Evolutionary conservation across 2,329 filamentous ascomycete genomes (phyloP).

Genomic region (Fulvia fulva): DNA sequence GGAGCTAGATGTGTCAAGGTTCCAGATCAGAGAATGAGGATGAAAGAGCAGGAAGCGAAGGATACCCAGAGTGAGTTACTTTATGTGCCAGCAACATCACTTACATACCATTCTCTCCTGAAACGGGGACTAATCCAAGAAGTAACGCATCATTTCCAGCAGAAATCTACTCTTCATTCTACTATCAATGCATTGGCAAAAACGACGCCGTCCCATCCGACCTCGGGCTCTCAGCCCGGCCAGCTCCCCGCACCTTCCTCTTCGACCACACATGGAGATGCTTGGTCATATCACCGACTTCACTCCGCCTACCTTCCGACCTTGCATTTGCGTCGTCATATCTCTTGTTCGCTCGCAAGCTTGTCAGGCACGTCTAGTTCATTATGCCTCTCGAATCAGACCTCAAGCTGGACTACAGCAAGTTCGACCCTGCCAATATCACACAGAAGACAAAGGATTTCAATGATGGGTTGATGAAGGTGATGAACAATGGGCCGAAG

Average conservation of each 20-base stretch:
- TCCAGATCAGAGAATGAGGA: neutral
- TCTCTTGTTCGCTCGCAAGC: neutral
- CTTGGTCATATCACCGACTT: neutral
- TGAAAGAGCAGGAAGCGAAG: neutral
- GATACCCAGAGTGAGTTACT: neutral
- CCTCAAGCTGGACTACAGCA: slow-evolving; percentile 33
- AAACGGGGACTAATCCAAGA: neutral
- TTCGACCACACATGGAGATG: neutral
- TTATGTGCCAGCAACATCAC: neutral
- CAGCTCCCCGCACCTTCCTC: neutral
- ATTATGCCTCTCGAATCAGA: slow-evolving; percentile 24
- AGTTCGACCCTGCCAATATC: slow-evolving; percentile 42
- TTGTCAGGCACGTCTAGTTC: neutral
- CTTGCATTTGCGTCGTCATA: neutral
- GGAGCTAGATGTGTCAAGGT: neutral
- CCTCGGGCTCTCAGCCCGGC: neutral
- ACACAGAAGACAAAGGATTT: slow-evolving; percentile 41
- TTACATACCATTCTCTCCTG: neutral
- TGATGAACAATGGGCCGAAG: slow-evolving; percentile 42
- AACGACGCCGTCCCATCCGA: neutral
- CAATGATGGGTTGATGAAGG: slow-evolving; percentile 43
- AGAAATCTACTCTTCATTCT: no score
- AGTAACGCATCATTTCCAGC: no score
- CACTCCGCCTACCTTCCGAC: neutral
- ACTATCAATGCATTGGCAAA: no score